phyloP scores from a whole-genome alignment of 1,139 yeast genomes.

The Geotrichum reessii region DNA sequence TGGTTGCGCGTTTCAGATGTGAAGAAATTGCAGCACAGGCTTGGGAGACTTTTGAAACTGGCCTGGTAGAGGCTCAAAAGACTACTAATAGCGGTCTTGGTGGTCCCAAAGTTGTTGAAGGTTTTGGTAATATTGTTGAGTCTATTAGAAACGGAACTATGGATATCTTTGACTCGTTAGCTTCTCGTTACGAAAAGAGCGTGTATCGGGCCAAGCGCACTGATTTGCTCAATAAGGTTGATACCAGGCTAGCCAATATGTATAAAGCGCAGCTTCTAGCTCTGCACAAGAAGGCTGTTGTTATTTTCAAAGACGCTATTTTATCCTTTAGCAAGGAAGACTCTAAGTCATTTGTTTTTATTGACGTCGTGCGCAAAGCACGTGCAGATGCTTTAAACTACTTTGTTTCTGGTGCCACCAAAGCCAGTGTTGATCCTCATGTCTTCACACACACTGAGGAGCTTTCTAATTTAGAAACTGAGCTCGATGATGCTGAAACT shows the following conservation, averaged over 20 bases:
- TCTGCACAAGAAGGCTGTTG: constrained; percentile 33
- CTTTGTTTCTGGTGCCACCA: constrained; percentile 25
- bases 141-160: constrained; percentile 38
- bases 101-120: constrained; percentile 23
- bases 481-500: constrained; percentile 31
- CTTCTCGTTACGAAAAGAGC: constrained; percentile 61
- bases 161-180: constrained; percentile 55
- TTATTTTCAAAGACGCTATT: constrained; percentile 26
- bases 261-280: constrained; percentile 41
- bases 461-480: constrained; percentile 24
- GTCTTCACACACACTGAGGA: constrained; percentile 26
- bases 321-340: constrained; percentile 15
- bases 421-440: constrained; percentile 28
- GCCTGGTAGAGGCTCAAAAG: constrained; percentile 30
- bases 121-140: constrained; percentile 31
- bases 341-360: constrained; percentile 18
- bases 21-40: constrained; percentile 68
- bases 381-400: constrained; percentile 19
- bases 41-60: constrained; percentile 44
- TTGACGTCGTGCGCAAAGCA: constrained; percentile 20
- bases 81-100: constrained; percentile 22
- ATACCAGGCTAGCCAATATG: constrained; percentile 34
- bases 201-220: constrained; percentile 61
- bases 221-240: constrained; percentile 38
- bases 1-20: constrained; percentile 91